Evolutionary conservation across 2,329 filamentous ascomycete genomes (phyloP).

Genomic region (Tolypocladium tundrense): DNA sequence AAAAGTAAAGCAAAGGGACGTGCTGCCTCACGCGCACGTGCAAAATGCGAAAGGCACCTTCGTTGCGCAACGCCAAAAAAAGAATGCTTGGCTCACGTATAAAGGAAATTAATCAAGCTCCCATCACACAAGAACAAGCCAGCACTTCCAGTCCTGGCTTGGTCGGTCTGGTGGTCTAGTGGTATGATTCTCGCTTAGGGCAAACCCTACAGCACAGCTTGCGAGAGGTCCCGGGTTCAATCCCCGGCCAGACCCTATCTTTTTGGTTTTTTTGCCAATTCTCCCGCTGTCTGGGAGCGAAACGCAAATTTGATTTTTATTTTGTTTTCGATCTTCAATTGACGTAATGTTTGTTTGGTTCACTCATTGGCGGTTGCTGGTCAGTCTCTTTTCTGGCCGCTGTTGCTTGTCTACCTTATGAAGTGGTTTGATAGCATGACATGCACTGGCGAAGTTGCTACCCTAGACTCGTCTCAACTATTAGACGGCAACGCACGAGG

Average conservation of each 20-base stretch:
- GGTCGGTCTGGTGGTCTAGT: constrained; percentile 47
- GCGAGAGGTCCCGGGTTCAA: constrained; percentile 37
- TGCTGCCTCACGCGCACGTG: too few species aligned
- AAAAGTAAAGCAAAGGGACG: too few species aligned
- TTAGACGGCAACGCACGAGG: too few species aligned
- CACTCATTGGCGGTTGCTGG: too few species aligned
- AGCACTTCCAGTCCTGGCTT: constrained; percentile 1
- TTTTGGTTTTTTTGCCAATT: constrained; percentile 11
- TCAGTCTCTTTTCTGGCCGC: too few species aligned
- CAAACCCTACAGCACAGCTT: constrained; percentile 25
- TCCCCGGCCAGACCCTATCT: constrained; percentile 32
- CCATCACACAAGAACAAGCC: constrained; percentile 4
- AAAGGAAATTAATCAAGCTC: constrained; percentile 3
- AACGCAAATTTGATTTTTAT: neutral
- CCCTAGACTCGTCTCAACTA: too few species aligned
- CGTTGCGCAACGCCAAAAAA: too few species aligned
- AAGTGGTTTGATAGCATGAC: too few species aligned
- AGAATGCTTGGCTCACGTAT: neutral
- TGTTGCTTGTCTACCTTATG: too few species aligned
- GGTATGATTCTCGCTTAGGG: constrained; percentile 66
- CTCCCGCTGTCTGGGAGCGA: neutral
- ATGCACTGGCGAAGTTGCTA: too few species aligned
- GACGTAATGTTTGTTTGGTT: too few species aligned
- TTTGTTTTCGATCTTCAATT: neutral
- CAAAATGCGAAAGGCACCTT: too few species aligned